Conservation (phyloP, 2,329 filamentous ascomycete genomes). For the Thermomyces lanuginosus region DNA sequence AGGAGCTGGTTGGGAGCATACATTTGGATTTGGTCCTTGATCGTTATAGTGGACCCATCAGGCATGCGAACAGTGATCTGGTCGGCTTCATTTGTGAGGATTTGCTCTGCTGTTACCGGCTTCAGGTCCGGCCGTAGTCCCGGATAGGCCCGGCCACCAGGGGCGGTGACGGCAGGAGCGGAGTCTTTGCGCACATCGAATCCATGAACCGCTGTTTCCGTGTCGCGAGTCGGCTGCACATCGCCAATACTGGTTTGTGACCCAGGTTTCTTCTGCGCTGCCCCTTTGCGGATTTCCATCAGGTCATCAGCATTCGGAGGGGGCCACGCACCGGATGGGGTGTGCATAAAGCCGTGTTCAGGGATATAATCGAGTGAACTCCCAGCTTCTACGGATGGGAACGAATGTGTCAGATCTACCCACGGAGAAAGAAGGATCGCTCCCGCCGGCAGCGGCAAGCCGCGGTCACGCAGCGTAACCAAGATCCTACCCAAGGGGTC, state of each 20-base stretch:
- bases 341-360: slow-evolving; percentile 71
- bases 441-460: slow-evolving; percentile 70
- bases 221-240: slow-evolving; percentile 8
- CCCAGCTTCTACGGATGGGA: slow-evolving; percentile 67
- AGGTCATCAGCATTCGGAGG: slow-evolving; percentile 70
- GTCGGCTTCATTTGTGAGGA: slow-evolving; percentile 11
- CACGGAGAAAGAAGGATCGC: slow-evolving; percentile 85
- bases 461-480: slow-evolving; percentile 65
- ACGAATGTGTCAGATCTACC: slow-evolving; percentile 91
- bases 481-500: slow-evolving; percentile 39
- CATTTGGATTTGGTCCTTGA: slow-evolving; percentile 88
- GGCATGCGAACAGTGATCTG: slow-evolving; percentile 53
- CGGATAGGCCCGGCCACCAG: slow-evolving; percentile 9
- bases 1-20: slow-evolving; percentile 72
- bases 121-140: slow-evolving; percentile 10
- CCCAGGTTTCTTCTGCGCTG: slow-evolving; percentile 8
- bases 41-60: slow-evolving; percentile 45
- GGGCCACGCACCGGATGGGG: slow-evolving; percentile 80
- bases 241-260: background rate
- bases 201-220: slow-evolving; percentile 7
- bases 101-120: slow-evolving; percentile 7
- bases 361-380: slow-evolving; percentile 77
- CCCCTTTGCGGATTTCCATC: slow-evolving; percentile 28
- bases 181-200: slow-evolving; percentile 7
- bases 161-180: slow-evolving; percentile 2